A percentile compares a stretch with the other conserved stretches of the same genome.
Evolutionary conservation across 495 filamentous ascomycete genomes (phyloP).

Genomic region (Neurospora sp.): DNA sequence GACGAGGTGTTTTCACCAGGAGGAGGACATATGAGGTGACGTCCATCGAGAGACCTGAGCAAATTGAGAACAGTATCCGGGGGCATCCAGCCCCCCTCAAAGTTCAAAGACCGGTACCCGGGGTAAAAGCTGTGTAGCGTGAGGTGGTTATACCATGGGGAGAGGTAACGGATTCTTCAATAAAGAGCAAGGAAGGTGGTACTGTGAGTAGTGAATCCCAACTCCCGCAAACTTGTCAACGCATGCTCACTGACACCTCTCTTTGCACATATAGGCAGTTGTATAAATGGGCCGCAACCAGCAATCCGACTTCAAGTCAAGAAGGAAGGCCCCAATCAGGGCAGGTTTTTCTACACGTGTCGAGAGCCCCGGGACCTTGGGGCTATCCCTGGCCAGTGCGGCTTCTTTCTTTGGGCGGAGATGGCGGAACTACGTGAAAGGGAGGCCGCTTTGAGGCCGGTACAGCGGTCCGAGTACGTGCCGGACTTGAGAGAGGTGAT

Average conservation of each 20-base stretch:
- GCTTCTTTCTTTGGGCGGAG: conserved; percentile 63
- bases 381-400: conserved; percentile 33
- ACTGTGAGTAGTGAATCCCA: not conserved
- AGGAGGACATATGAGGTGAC: not conserved
- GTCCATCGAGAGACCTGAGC: not conserved
- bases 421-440: conserved; percentile 50
- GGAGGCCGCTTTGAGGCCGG: conserved; percentile 28
- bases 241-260: not conserved
- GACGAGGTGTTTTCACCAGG: not conserved
- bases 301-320: conserved; percentile 52
- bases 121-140: not conserved
- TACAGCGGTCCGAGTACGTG: not conserved
- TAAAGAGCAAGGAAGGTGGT: not conserved
- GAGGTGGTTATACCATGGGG: not conserved
- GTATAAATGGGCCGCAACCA: conserved; percentile 32
- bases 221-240: not conserved
- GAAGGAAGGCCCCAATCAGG: conserved; percentile 56
- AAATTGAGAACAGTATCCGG: not conserved
- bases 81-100: not conserved
- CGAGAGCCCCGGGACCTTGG: conserved; percentile 9
- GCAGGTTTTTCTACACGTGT: conserved; percentile 61
- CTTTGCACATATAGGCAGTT: not conserved
- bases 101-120: not conserved
- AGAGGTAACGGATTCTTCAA: not conserved
- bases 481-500: not conserved